These are phyloP conservation scores for Suillus tomentosus DNA, from an alignment of 768 basidiomycete species.

Conservation along the genomic window DNA sequence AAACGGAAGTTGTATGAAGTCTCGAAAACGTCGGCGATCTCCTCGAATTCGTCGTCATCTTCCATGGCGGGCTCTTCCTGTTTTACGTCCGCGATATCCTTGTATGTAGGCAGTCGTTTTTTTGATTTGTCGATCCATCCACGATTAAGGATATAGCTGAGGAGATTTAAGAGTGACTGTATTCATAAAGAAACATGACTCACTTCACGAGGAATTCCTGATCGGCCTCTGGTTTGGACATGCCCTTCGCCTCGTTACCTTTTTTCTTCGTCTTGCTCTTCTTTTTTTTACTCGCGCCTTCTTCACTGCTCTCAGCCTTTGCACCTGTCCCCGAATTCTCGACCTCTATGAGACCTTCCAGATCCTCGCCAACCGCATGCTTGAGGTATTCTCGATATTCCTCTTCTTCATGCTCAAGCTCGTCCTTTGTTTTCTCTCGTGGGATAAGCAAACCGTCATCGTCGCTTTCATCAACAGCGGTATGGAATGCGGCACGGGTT, in stretches of 20 bases:
- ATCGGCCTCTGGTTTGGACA: conserved; percentile 22
- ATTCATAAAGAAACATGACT: conserved; percentile 29
- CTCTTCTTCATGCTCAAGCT: conserved; percentile 75
- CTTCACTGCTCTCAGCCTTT: conserved; percentile 28
- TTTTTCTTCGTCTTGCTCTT: conserved; percentile 38
- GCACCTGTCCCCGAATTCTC: conserved; percentile 26
- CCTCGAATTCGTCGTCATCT: conserved; percentile 83
- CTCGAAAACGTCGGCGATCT: conserved; percentile 90
- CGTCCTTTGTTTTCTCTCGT: conserved; percentile 77
- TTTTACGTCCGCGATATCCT: conserved; percentile 58
- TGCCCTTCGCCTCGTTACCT: conserved; percentile 33
- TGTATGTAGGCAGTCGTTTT: conserved; percentile 79
- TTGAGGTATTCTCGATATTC: conserved; percentile 84
- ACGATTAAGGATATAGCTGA: conserved; percentile 93
- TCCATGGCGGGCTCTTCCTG: conserved; percentile 21
- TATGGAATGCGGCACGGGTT: conserved; percentile 83
- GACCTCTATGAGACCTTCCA: conserved; percentile 66
- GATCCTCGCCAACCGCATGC: conserved; percentile 77
- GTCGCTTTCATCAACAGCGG: conserved; percentile 39
- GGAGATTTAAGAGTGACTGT: conserved; percentile 6
- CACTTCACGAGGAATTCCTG: conserved; percentile 91
- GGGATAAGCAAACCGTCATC: conserved; percentile 71
- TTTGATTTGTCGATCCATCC: conserved; percentile 91
- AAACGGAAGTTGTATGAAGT: conserved; percentile 98
- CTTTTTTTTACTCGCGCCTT: conserved; percentile 28